Evolutionary conservation across 768 basidiomycete genomes (phyloP), one percentile per base, ranked within the genome.

Genomic region (Hypholoma fasciculare): DNA sequence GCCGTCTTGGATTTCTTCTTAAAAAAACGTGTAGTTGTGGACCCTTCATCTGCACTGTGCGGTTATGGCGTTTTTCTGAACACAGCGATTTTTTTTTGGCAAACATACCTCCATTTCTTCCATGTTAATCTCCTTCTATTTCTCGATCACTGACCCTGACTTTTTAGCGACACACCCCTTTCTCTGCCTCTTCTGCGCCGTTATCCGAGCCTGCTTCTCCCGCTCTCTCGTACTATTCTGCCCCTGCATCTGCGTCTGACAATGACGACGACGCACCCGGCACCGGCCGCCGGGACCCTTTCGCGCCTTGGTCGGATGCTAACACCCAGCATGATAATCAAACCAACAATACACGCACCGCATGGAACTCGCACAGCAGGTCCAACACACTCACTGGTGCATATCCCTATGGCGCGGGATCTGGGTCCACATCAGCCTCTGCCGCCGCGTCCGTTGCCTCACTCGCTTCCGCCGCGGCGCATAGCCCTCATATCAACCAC

Each of bases 351-450:
- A 27, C 48, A 9, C n/a, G 23, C 48, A 7, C 40, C 13, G 40
- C 40, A 17, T 49, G 48, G 48, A 49, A 49, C 27, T 23, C 48
- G 48, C 48, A 49, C 26, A 49, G 48, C 26, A 17, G 48, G 19
- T 19, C 11, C n/a, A 34, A 20, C 14, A 30, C 48, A 17, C 38
- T 44, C 12, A 47, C 44, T 2, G 9, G 19, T 20, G 52, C 19
- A 13, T n/a, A 26, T 26, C 34, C 34, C 6, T 23, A 54, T 19
- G 40, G 43, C 7, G 27, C 54, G 17, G 54, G 39, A 30, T 20
- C 54, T 2, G 54, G 36, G 19, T 34, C 54, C 30, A 54, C 43
- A n/a, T 54, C 52, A 8, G 42, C 52, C 27, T 54, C 54, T 2
- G 44, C 54, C 17, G 30, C 52, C 7, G 52, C 52, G 3, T 52